Conservation (phyloP, 2,329 filamentous ascomycete species). For the Pseudopithomyces chartarum region DNA sequence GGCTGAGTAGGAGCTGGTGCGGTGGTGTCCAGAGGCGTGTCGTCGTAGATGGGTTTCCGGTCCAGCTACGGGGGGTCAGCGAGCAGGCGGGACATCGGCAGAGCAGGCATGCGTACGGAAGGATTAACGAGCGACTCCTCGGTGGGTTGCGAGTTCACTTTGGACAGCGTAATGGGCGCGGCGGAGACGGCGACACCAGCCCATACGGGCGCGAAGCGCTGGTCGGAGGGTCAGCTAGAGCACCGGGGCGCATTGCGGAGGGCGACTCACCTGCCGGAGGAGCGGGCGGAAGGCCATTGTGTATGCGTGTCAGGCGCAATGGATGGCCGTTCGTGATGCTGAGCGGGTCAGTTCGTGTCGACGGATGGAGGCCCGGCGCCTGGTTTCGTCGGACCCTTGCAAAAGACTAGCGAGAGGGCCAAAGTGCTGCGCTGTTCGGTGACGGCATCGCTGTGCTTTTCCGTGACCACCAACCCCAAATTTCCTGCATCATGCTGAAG, state of each 20-base stretch:
- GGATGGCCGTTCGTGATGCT: conserved; percentile 27
- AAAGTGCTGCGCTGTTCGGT: neutral
- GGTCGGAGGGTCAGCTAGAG: conserved; percentile 20
- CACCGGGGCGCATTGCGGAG: conserved; percentile 1
- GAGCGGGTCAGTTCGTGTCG: conserved; percentile 24
- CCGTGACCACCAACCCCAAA: neutral
- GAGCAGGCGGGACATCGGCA: neutral
- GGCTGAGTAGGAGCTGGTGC: conserved; percentile 42
- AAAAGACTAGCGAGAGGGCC: neutral
- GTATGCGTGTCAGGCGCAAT: conserved; percentile 38
- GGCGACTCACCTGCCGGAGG: conserved; percentile 55
- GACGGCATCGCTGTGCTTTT: conserved; percentile 9
- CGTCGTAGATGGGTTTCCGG: conserved; percentile 78
- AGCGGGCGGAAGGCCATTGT: conserved; percentile 60
- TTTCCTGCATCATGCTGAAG: conserved; percentile 46
- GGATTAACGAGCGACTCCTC: conserved; percentile 46
- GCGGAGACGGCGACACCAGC: conserved; percentile 50
- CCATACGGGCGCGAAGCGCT: conserved; percentile 57
- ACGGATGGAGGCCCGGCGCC: conserved; percentile 12
- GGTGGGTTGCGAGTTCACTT: conserved; percentile 47
- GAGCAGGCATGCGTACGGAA: conserved; percentile 17
- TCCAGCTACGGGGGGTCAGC: conserved; percentile 18
- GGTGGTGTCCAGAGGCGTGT: conserved; percentile 49
- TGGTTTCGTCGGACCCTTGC: neutral
- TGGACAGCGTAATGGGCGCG: conserved; percentile 46